Evolutionary conservation across 495 filamentous ascomycete genomes (phyloP), one percentile per base, ranked within the genome.

Genomic region (Monascus purpureus): DNA sequence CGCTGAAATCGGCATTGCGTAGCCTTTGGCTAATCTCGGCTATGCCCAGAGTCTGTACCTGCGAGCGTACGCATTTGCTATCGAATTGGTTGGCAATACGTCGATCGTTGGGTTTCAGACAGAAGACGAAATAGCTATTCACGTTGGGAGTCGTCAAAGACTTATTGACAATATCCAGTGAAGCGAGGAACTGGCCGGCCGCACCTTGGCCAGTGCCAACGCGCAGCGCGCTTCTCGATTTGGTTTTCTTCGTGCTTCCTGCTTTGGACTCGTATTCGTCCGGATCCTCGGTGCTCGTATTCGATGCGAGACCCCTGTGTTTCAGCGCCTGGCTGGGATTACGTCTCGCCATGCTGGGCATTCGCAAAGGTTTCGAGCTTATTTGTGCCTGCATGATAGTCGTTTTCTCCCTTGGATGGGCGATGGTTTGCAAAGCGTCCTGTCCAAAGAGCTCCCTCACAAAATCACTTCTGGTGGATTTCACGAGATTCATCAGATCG

Each of bases 11-110:
- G 1, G 88, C 87, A 41, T 90, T 86, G 25, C 85, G 70, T 22
- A 96, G 63, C 6, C 90, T 70, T 46, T 93, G 85, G 46, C 86
- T 93, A 51, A 97, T 94, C 45, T 97, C 90, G 3, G 88, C 86
- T 47, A 97, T 92, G 17, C 90, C 90, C 40, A 97, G 82, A 1
- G 85, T 92, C 53, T 95, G 87, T 3, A 97, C 72, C 56, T 97
- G 90, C 18, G 79, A 79, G 11, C 90, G 75, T 15, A 97, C 90
- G 49, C 87, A 95, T 55, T 97, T 96, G 64, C 85, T 94, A 52
- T 97, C 90, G 41, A 96, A 96, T 50, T 96, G 90, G 40, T 97
- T 96, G 31, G 90, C 88, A 40, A 97, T 97, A 16, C 88, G 78
- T 13, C 90, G 73, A 55, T 96, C 90, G 47, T 97, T 97, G 6